Base-by-base conservation (phyloP, 1,284 basidiomycete genomes). In the Taiwanofungus camphoratus region DNA sequence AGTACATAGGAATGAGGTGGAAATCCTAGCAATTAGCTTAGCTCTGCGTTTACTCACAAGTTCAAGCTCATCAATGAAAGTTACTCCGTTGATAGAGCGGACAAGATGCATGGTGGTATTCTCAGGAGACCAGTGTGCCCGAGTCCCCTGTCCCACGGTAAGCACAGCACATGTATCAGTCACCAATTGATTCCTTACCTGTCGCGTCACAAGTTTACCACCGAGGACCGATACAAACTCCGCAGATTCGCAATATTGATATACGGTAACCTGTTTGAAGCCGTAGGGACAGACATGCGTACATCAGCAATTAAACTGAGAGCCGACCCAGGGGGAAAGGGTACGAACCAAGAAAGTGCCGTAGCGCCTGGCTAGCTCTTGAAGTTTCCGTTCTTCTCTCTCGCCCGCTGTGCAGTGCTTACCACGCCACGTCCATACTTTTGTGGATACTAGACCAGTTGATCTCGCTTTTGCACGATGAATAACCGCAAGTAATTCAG, bases 91-190 rank as follows among this genome's bases (percentile, higher is more conserved):
- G 6, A 61, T 54, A 2, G 68, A 70, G 44, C 84, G 74, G 21
- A 87, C 70, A 35, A 79, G 63, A 50, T 89, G 86, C 84, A 90
- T 87, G 2, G 83, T 70, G 3, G 84, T 88, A 52, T 90, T 89
- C 42, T 88, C 86, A 0, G 76, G 56, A 5, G 77, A 77, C 87
- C 87, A 90, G 54, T 81, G 83, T 3, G 69, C 68, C 29, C 87
- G 75, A 23, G 73, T 66, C 11, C 87, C 87, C 81, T 89, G 21
- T 36, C 19, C 49, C 49, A 21, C 12, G 39, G 34, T 39, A 1
- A 33, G 15, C 11, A 33, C 42, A n/a, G 24, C 3, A 1, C 12
- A 12, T 24, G 11, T 12, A 15, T 3, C 26, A 12, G 20, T 19
- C 23, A 35, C 6, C n/a, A n/a, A 15, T 9, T n/a, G 8, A 36